Percentiles rank a stretch among this genome's conserved stretches.
These are phyloP conservation scores for Saccharomyces eubayanus DNA, from an alignment of 805 yeast species.

Conservation along the genomic window DNA sequence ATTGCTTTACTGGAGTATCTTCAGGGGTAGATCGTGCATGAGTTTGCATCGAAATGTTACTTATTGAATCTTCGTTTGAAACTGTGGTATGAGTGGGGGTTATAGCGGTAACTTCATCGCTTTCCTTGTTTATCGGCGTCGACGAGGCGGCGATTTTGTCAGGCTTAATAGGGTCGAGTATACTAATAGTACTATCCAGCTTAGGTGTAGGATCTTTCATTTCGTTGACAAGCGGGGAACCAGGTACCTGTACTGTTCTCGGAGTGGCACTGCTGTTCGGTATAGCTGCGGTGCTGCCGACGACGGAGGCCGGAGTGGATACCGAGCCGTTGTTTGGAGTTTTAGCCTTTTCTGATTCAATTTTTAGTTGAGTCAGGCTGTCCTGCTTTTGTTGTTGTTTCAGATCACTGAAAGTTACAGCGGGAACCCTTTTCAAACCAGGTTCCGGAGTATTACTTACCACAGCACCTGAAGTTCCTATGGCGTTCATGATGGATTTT, in stretches of 20 bases:
- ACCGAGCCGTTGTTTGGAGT: not conserved
- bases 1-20: not conserved
- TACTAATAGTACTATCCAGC: not conserved
- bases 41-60: not conserved
- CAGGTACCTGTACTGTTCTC: conserved; percentile 6
- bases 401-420: conserved; percentile 27
- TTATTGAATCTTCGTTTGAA: conserved; percentile 2
- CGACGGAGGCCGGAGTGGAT: not conserved
- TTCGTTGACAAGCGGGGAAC: conserved; percentile 1
- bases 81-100: conserved; percentile 1
- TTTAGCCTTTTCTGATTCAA: not conserved
- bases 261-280: conserved; percentile 8
- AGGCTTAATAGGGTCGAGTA: not conserved
- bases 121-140: not conserved
- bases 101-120: not conserved
- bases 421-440: conserved; percentile 27
- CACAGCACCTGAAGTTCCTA: conserved; percentile 30
- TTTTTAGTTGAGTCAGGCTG: conserved; percentile 3
- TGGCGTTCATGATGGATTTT: conserved; percentile 29
- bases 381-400: conserved; percentile 2
- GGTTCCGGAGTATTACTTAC: conserved; percentile 29
- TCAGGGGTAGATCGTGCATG: not conserved
- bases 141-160: not conserved
- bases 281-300: conserved; percentile 4
- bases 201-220: conserved; percentile 2